Conservation (phyloP, 257 asterid species). For the Nicotiana tomentosiformis region DNA sequence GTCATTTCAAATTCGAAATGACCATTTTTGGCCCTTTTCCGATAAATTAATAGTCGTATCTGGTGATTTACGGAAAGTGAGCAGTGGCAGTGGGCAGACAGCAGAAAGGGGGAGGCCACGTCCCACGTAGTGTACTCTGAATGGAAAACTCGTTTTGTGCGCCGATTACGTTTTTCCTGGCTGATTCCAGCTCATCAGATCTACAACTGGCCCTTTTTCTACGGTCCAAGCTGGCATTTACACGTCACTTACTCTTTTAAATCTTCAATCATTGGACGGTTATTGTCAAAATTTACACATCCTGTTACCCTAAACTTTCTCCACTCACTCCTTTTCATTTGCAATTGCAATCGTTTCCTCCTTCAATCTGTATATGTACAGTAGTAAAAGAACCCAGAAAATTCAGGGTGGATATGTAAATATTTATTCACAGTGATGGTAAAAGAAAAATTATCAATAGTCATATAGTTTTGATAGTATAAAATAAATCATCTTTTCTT, state of each 20-base stretch:
- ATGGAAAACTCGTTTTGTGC: neutral
- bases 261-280: neutral
- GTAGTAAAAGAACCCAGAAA: neutral
- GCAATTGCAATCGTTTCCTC: neutral
- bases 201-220: neutral
- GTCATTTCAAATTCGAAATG: too few species aligned
- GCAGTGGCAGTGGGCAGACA: neutral
- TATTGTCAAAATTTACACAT: neutral
- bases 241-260: neutral
- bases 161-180: neutral
- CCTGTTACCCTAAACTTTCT: neutral
- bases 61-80: neutral
- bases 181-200: constrained; percentile 1
- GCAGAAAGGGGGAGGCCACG: neutral
- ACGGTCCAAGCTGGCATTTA: neutral
- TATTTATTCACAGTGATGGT: neutral
- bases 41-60: too few species aligned
- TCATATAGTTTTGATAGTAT: neutral
- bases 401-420: neutral
- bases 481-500: neutral
- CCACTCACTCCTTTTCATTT: neutral
- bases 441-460: neutral
- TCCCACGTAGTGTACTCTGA: neutral
- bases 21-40: too few species aligned
- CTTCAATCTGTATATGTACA: neutral